Evolutionary conservation across 805 yeast species (phyloP).

Genomic region (Wickerhamomyces chambardii): DNA sequence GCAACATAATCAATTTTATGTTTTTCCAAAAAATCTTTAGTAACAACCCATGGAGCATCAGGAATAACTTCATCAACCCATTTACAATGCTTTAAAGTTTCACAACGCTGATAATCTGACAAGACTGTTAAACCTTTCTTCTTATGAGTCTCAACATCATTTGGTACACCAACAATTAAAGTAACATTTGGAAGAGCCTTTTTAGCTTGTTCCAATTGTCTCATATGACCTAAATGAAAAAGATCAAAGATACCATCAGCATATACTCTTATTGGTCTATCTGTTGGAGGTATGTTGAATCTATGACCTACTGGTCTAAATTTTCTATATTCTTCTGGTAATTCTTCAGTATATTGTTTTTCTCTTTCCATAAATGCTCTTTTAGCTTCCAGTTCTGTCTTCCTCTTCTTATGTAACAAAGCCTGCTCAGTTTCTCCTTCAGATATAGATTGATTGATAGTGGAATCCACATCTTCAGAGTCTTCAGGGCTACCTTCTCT

Average conservation of each 20-base stretch:
- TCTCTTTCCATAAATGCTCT: conserved; percentile 35
- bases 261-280: conserved; percentile 85
- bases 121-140: conserved; percentile 91
- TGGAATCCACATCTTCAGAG: conserved; percentile 6
- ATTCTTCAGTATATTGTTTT: conserved; percentile 45
- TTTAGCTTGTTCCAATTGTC: conserved; percentile 94
- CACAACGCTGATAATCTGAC: conserved; percentile 80
- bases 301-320: conserved; percentile 74
- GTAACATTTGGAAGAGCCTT: conserved; percentile 80
- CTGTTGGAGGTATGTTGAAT: conserved; percentile 76
- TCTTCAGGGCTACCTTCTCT: background rate
- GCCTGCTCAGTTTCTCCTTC: conserved; percentile 4
- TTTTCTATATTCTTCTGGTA: conserved; percentile 65
- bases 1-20: conserved; percentile 95
- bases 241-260: conserved; percentile 98
- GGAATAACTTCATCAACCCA: conserved; percentile 98
- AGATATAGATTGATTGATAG: background rate
- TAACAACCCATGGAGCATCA: conserved; percentile 93
- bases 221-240: conserved; percentile 96
- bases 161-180: conserved; percentile 87
- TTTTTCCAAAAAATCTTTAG: conserved; percentile 65
- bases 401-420: conserved; percentile 10
- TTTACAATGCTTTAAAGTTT: conserved; percentile 83
- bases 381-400: conserved; percentile 15
- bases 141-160: conserved; percentile 84